These are phyloP conservation scores for Candida loeiensis DNA, from an alignment of 805 yeast species.

Conservation along the genomic window DNA sequence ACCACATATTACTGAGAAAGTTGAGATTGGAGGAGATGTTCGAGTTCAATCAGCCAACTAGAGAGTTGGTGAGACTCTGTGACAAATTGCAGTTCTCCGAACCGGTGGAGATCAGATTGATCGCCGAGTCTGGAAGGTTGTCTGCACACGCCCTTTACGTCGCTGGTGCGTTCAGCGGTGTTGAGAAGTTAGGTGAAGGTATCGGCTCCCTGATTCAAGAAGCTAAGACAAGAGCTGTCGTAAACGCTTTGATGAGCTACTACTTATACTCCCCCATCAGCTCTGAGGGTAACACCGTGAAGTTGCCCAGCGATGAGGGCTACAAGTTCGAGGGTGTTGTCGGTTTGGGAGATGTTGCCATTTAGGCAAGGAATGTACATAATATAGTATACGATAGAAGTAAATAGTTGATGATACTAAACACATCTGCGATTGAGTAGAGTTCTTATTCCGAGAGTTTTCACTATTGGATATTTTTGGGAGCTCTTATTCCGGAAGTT, in stretches of 20 bases:
- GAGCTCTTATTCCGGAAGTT: too few relatives aligned
- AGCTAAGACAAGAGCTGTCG: constrained; percentile 90
- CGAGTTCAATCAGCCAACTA: constrained; percentile 78
- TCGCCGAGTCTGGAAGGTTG: constrained; percentile 91
- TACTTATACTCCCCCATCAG: constrained; percentile 83
- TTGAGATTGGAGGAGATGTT: constrained; percentile 72
- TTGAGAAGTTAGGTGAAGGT: constrained; percentile 85
- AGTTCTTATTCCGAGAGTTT: too few relatives aligned
- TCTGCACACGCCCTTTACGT: constrained; percentile 81
- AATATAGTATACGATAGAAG: constrained; percentile 5
- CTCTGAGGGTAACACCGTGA: constrained; percentile 36
- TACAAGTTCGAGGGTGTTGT: constrained; percentile 41
- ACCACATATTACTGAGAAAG: constrained; percentile 79
- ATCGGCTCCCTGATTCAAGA: constrained; percentile 87
- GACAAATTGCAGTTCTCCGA: constrained; percentile 67
- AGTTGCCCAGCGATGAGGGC: constrained; percentile 57
- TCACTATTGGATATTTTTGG: too few relatives aligned
- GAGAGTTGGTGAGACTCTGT: constrained; percentile 75
- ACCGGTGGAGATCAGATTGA: constrained; percentile 70
- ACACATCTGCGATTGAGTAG: neutral
- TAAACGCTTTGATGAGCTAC: constrained; percentile 86
- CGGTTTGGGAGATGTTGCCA: constrained; percentile 44
- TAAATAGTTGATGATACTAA: neutral
- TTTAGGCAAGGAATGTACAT: constrained; percentile 15
- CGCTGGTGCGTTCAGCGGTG: constrained; percentile 87